A percentile compares a stretch with the other conserved stretches of the same genome.
These are phyloP conservation scores for Speleostelium caveatum DNA, from an alignment of 78 protist species.

Conservation along the genomic window DNA sequence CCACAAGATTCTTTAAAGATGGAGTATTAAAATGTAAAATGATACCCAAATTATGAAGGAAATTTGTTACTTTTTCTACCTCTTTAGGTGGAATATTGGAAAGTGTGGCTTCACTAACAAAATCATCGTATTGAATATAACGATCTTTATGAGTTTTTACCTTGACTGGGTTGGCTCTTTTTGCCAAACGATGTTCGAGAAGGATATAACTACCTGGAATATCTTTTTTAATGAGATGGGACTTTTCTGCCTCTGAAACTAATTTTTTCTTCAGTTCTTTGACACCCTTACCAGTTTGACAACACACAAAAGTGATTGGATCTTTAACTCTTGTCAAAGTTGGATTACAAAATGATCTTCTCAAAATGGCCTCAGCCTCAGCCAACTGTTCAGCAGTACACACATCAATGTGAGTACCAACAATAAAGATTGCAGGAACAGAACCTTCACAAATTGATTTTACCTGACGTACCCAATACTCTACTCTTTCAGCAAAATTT, in stretches of 20 bases:
- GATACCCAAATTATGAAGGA: conserved; percentile 77
- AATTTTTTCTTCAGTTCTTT: conserved; percentile 62
- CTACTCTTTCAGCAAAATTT: conserved; percentile 71
- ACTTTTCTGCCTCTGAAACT: conserved; percentile 44
- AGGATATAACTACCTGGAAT: conserved; percentile 65
- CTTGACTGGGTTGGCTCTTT: conserved; percentile 37
- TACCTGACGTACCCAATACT: conserved; percentile 75
- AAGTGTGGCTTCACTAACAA: conserved; percentile 4
- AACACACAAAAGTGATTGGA: conserved; percentile 44
- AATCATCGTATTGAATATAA: conserved; percentile 44
- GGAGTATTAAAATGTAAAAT: conserved; percentile 66
- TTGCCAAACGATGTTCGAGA: conserved; percentile 61
- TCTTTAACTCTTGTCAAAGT: conserved; percentile 53
- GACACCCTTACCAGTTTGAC: conserved; percentile 63
- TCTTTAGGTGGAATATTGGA: conserved; percentile 43
- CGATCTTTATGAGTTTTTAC: conserved; percentile 21
- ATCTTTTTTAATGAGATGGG: conserved; percentile 55
- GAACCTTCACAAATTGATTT: conserved; percentile 45
- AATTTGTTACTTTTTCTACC: conserved; percentile 18
- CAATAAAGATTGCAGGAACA: conserved; percentile 59
- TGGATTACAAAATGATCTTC: conserved; percentile 4
- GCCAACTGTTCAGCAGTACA: conserved; percentile 55
- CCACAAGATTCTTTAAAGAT: conserved; percentile 61
- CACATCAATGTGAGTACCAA: conserved; percentile 76
- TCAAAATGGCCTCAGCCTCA: conserved; percentile 45